A percentile compares a stretch with the other conserved stretches of the same genome.
These are phyloP conservation scores for Bodo saltans DNA, from an alignment of 78 protist species.

Conservation along the genomic window DNA sequence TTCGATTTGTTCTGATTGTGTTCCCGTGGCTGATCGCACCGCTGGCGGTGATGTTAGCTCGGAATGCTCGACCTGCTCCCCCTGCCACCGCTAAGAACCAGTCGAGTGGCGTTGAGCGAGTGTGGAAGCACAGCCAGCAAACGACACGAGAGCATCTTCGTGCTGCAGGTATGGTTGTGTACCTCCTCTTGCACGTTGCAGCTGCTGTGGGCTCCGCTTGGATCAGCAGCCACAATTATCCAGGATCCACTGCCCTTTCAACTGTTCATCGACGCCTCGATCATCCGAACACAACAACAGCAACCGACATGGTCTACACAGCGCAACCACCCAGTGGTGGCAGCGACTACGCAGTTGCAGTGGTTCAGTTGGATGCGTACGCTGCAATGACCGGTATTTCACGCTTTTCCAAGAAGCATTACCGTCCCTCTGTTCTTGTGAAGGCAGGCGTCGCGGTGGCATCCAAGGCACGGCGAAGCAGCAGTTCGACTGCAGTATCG, in stretches of 20 bases:
- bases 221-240: slow-evolving; percentile 43
- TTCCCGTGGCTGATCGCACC: slow-evolving; percentile 61
- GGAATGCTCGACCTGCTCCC: neutral
- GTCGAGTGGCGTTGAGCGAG: too few species aligned
- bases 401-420: slow-evolving; percentile 50
- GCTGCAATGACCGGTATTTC: slow-evolving; percentile 59
- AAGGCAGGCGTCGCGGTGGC: too few species aligned
- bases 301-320: slow-evolving; percentile 33
- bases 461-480: too few species aligned
- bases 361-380: slow-evolving; percentile 46
- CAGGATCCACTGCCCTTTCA: too few species aligned
- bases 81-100: too few species aligned
- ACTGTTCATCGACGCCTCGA: too few species aligned
- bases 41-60: slow-evolving; percentile 41
- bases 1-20: slow-evolving; percentile 75
- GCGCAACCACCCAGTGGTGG: neutral
- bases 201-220: neutral
- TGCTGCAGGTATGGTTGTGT: neutral
- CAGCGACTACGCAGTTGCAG: neutral
- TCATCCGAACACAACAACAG: too few species aligned
- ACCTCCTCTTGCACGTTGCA: neutral
- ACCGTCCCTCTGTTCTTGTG: too few species aligned
- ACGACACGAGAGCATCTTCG: too few species aligned
- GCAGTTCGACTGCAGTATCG: too few species aligned
- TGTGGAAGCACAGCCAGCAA: too few species aligned